Evolutionary conservation across 768 basidiomycete genomes (phyloP).

Genomic region (Leccinum disarticulatum): DNA sequence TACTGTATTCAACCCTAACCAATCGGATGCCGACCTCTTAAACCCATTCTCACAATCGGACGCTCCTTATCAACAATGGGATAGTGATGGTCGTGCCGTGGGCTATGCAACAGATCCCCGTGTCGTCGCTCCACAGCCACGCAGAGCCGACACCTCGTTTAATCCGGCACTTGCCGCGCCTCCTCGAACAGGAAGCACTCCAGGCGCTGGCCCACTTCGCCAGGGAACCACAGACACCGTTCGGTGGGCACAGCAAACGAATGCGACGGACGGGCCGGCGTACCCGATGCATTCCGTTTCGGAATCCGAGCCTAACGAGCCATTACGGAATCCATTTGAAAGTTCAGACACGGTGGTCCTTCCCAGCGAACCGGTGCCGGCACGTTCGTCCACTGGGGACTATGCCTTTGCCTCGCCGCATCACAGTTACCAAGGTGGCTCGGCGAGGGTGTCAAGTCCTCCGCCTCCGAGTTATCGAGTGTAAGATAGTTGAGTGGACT

Average conservation of each 20-base stretch:
- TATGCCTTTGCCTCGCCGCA: slow-evolving; percentile 28
- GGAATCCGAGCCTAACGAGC: slow-evolving; percentile 8
- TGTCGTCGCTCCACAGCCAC: slow-evolving; percentile 54
- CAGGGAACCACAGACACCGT: slow-evolving; percentile 33
- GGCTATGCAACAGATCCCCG: slow-evolving; percentile 46
- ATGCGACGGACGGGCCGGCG: slow-evolving; percentile 26
- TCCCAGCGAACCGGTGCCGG: slow-evolving; percentile 13
- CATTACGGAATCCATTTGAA: slow-evolving; percentile 30
- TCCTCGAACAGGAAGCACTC: slow-evolving; percentile 14
- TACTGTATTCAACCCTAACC: slow-evolving; percentile 36
- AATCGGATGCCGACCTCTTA: slow-evolving; percentile 44
- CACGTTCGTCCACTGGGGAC: slow-evolving; percentile 10
- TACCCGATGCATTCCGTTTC: slow-evolving; percentile 24
- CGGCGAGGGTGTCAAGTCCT: slow-evolving; percentile 9
- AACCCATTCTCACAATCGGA: slow-evolving; percentile 27
- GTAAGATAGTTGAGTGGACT: background rate
- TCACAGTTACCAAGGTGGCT: slow-evolving; percentile 23
- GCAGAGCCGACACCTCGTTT: slow-evolving; percentile 21
- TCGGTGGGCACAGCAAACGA: slow-evolving; percentile 31
- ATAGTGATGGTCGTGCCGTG: slow-evolving; percentile 46
- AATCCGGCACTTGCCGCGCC: slow-evolving; percentile 12
- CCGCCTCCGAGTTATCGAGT: slow-evolving; percentile 24
- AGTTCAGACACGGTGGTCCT: slow-evolving; percentile 20
- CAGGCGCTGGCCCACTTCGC: slow-evolving; percentile 10
- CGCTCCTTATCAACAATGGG: slow-evolving; percentile 50